Base-by-base conservation (phyloP, 345 rosid species). In the Cardamine resedifolia region DNA sequence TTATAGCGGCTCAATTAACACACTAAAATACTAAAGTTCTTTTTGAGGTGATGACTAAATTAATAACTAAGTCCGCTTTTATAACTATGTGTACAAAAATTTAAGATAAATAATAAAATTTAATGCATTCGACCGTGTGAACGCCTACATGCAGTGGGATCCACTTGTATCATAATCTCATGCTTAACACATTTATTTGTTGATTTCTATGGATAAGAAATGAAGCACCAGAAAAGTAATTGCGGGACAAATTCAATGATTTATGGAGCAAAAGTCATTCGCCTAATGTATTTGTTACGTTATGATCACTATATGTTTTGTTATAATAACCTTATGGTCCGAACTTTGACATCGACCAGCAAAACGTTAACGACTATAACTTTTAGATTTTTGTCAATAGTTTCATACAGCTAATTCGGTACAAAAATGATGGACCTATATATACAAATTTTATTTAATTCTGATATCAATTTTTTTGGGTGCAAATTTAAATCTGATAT, bases 1-100 rank as follows among this genome's bases (percentile, higher is more conserved):
- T 55, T 52, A 16, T 62, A 53, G 75, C 75, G 55, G 76, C 79
- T 76, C 66, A 27, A 36, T 64, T 38, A 69, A 55, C 28, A 45
- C 43, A 51, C 49, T 47, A 39, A 43, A 15, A 27, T 26, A 44
- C 34, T 49, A 61, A 53, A 62, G 51, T 23, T 45, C 11, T n/a
- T 41, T 74, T 50, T 52, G 45, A 14, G 58, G 59, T 12, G 24
- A 24, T 20, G 47, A 31, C 48, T 47, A 57, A n/a, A 49, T 11
- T 27, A 23, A 10, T 49, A 6, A 38, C 18, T 48, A 56, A 36
- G 9, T 16, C 53, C 66, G 57, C 47, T 31, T 64, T 62, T 63
- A 36, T 74, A 34, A 56, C 34, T 33, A 43, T 61, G 10, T 50
- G 15, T 39, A 27, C 19, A 3, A 3, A 30, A 10, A 1, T 6